Percentiles rank a stretch among this genome's conserved stretches.
These are phyloP conservation scores for Cytospora schulzeri DNA, from an alignment of 2,329 filamentous ascomycete species.

Conservation along the genomic window DNA sequence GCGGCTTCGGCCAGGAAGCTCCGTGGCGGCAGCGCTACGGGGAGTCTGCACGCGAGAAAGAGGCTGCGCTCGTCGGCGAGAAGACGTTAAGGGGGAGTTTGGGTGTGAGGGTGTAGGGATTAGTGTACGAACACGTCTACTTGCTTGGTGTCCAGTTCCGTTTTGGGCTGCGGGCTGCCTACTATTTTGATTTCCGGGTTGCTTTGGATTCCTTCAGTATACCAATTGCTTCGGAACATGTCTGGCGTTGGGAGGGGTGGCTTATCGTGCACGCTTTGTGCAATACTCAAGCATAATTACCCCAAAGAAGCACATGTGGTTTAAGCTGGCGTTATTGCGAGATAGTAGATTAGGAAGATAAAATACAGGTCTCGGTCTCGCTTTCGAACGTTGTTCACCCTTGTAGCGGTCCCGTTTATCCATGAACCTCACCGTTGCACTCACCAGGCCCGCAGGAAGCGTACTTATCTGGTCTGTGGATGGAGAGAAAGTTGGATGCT, in stretches of 20 bases:
- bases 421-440: not conserved
- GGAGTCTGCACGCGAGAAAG: slow-evolving; percentile 31
- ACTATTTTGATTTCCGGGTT: not conserved
- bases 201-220: not conserved
- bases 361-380: not conserved
- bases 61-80: slow-evolving; percentile 38
- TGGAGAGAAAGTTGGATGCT: not conserved
- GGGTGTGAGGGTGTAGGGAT: not conserved
- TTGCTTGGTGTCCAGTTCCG: not conserved
- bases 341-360: not conserved
- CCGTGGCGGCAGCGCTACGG: slow-evolving; percentile 1
- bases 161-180: not conserved
- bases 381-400: not conserved
- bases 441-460: not conserved
- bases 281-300: not conserved
- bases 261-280: not conserved
- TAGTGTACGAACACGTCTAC: not conserved
- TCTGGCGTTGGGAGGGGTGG: not conserved
- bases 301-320: not conserved
- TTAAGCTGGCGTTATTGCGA: not conserved
- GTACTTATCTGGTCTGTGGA: not conserved
- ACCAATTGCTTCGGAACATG: not conserved
- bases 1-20: slow-evolving; percentile 20
- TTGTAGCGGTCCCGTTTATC: not conserved
- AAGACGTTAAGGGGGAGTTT: slow-evolving; percentile 32